Evolutionary conservation across 306 rosid species (phyloP), one percentile per base, ranked within the genome.

Genomic region (Potentilla sterilis): DNA sequence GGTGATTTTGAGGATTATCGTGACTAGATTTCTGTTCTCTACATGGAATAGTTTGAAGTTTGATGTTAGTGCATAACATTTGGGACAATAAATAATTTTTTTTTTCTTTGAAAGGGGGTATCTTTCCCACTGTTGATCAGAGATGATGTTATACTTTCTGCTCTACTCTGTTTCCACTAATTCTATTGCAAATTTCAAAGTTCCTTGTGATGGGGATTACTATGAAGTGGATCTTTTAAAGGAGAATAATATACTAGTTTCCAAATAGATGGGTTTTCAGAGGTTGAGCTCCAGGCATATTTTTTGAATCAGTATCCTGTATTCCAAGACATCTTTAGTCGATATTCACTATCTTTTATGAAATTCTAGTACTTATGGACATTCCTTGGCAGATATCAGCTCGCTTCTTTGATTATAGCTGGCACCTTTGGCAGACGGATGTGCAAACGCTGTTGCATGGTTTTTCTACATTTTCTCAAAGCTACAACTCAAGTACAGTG

Each of bases 361-460:
- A 6, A 69, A 40, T 21, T 38, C 37, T 61, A 43, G 69, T 79
- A 69, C 72, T 75, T 61, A 67, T 74, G 51, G 54, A 58, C 68
- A 55, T 83, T 55, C 63, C 85, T 82, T 86, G 80, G 88, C 96
- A 94, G 98, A 94, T 94, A 87, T 91, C 98, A 22, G 83, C 89
- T 78, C 95, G 87, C 69, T 87, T 94, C 87, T 92, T 94, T 89
- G 96, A 92, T 81, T 92, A 86, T 81, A 85, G 95, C 85, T 94
- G 98, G 98, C 93, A 76, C 75, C 94, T 94, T 73, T 94, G 98
- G 98, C 96, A 95, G 86, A 86, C 86, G 54, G 97, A 95, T 72
- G 85, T 92, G 80, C 96, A 95, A 78, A 81, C 89, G 73, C 87
- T 95, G 58, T 75, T 95, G 80, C 94, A 84, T 77, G 89, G 96